Base-by-base conservation (phyloP, 2,329 filamentous ascomycete genomes). In the Leptodontidium sp. region DNA sequence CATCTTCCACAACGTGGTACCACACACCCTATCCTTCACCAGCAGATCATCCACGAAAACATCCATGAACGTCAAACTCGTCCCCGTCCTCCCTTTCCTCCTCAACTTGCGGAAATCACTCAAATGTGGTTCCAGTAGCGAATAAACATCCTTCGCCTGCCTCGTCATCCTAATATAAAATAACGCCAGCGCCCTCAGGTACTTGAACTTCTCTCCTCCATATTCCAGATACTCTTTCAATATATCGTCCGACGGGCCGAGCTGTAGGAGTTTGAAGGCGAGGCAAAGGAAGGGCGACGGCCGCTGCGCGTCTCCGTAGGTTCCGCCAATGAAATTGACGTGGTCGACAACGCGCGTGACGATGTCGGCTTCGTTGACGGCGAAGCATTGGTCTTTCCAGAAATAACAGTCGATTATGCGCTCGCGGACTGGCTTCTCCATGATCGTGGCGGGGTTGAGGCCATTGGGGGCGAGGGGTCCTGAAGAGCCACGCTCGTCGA, bases 341-440 rank as follows among this genome's bases (percentile, higher is more conserved):
- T 90, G 86, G 75, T 95, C 91, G 32, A 93, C 92, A 0, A 97
- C 94, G 72, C 96, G 93, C 82, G 98, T 93, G 75, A 97, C 91
- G 6, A 99, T 84, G 80, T 90, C 88, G 64, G 88, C 88, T 78
- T 91, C 89, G 83, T 98, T 99, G 73, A 99, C 86, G 52, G 92
- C 96, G 81, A 98, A 99, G 80, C 96, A 98, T 83, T 98, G 94
- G 82, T 98, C 96, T 81, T 98, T 98, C 92, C 94, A 99, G 84
- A 97, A 99, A 82, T 97, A 97, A 64, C 90, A 93, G 78, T 97
- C 94, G 74, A 94, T 90, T 80, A 99, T 98, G 78, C 96, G 94
- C 82, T 99, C 96, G 78, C 93, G 92, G 73, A 98, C 93, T 50
- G 94, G 92, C 80, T 97, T 97, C 81, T 98, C 95, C 86, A 98